Percentiles rank a stretch among this genome's conserved stretches.
These are phyloP conservation scores for Tuber brumale DNA, from an alignment of 495 filamentous ascomycete genomes.

Conservation along the genomic window DNA sequence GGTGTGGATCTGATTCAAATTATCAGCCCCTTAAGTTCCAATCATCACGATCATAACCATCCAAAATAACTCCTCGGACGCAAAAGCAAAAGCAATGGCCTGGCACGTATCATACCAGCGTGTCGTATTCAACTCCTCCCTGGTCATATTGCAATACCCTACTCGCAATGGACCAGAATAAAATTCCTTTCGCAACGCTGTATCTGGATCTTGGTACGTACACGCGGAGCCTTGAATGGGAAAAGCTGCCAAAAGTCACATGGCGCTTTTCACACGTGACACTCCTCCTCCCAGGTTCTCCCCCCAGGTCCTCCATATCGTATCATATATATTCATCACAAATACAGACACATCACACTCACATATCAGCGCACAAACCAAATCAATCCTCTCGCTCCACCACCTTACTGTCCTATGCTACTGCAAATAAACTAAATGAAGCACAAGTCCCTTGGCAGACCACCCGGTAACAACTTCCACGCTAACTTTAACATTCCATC, in stretches of 20 bases:
- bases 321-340: neutral
- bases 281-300: neutral
- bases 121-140: neutral
- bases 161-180: neutral
- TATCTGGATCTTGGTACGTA: neutral
- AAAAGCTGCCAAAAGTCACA: neutral
- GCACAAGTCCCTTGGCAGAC: neutral
- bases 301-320: neutral
- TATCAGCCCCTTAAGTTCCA: neutral
- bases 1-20: neutral
- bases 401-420: neutral
- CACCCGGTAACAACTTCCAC: neutral
- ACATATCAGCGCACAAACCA: neutral
- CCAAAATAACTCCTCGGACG: neutral
- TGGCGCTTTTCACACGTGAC: neutral
- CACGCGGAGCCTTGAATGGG: neutral
- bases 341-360: neutral
- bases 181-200: neutral
- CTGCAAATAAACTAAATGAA: neutral
- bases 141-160: neutral
- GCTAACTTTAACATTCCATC: neutral
- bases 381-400: neutral
- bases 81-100: neutral
- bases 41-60: neutral
- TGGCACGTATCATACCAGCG: neutral